Evolutionary conservation across 306 rosid species (phyloP), one percentile per base, ranked within the genome.

Genomic region (Prosopis cineraria): DNA sequence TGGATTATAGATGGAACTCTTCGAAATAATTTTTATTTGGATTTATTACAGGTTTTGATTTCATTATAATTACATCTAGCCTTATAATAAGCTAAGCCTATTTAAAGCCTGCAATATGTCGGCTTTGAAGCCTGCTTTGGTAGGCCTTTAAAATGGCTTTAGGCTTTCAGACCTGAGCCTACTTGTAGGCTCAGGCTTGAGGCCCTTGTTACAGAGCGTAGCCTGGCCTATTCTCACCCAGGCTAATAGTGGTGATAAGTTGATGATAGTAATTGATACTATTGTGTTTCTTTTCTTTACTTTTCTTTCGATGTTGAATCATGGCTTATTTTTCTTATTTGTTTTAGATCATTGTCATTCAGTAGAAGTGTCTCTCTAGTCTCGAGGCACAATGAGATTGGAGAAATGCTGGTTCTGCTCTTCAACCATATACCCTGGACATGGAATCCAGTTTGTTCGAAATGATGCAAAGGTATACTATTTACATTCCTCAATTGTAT

Each of bases 381-480:
- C 33, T 81, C 36, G 44, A 50, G 68, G 64, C 82, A 77, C 76
- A 52, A 94, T 94, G 96, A 94, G 98, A 84, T 86, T 94, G 83
- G 98, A 92, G 89, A 94, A 91, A 68, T 94, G 97, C 80, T 91
- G 96, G 93, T 94, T 94, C 76, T 94, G 97, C 82, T 94, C 98
- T 63, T 94, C 95, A 8, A 92, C 97, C 0, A 11, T 94, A 62
- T 90, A 94, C 82, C 96, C 97, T 37, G 98, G 98, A 59, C 98
- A 94, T 71, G 98, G 97, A 74, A 92, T 89, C 65, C 97, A 95
- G 80, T 91, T 88, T 82, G 96, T 92, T 75, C 97, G 98, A 29
- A 95, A 94, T 48, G 97, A 92, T 83, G 97, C 95, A 2, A 90
- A 90, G 96, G 96, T 92, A 79, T 41, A 39, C 1, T 45, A 56